Base-by-base conservation (phyloP, 257 asterid species). In the Rehmannia glutinosa region DNA sequence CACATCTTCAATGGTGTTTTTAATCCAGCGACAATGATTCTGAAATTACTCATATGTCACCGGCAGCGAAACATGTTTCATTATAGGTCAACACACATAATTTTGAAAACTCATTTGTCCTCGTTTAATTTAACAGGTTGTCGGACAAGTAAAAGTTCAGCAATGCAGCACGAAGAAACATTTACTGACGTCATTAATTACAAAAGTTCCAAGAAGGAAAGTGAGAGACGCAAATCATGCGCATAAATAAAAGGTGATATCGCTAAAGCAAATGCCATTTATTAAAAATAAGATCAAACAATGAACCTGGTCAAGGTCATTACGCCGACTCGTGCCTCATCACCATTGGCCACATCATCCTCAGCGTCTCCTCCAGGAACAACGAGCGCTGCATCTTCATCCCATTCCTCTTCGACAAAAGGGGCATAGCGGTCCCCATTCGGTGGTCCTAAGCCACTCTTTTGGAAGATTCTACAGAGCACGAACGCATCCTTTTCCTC, bases 391-490 rank as follows among this genome's bases (percentile, higher is more conserved):
- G 87, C 71, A 62, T 86, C 90, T 41, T 89, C 92, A 68, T 82
- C 86, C 98, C 98, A 92, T 76, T 92, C 98, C 80, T 92, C 98
- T 52, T 92, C 98, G 21, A 89, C 53, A 74, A 92, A 92, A 38
- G 98, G 97, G 10, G 98, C 98, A 68, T 89, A 92, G 12, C 97
- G 88, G 67, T 87, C 90, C 32, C 96, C 98, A 42, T 87, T 92
- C 5, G 97, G 97, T 38, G 97, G 97, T 24, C 98, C 98, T 3
- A 92, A 38, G 41, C 97, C 98, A 74, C 97, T 89, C 82, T 92
- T 92, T 43, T 86, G 95, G 76, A 92, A 92, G 75, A 92, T 87
- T 76, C 98, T 81, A 75, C 97, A 92, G 3, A 92, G 96, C 73
- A 92, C 98, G 80, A 89, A 92, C 0, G 92, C 91, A 77, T 88